phyloP scores from a whole-genome alignment of 805 yeast species.

The Crinitomyces ghanaensis region DNA sequence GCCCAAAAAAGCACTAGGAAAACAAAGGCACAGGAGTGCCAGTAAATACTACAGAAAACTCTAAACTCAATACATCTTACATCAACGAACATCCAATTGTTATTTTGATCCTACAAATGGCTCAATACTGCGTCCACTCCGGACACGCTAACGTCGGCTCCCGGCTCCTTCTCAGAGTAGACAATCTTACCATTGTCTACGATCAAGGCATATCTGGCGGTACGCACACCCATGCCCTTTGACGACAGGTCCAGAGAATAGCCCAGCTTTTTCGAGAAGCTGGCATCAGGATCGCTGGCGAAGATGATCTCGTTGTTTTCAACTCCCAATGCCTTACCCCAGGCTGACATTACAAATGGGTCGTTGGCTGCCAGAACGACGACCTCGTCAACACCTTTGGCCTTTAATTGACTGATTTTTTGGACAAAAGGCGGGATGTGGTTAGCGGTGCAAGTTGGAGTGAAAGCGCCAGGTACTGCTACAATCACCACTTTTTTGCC shows the following conservation, averaged over 20 bases:
- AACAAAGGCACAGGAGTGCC: too few relatives aligned
- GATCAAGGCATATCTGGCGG: constrained; percentile 62
- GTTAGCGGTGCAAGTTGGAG: constrained; percentile 65
- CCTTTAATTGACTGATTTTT: constrained; percentile 38
- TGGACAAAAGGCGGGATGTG: constrained; percentile 61
- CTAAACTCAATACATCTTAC: too few relatives aligned
- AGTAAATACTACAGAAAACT: too few relatives aligned
- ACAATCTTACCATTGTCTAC: constrained; percentile 46
- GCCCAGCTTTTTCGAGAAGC: constrained; percentile 50
- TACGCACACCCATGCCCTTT: constrained; percentile 45
- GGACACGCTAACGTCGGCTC: constrained; percentile 33
- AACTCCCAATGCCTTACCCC: constrained; percentile 43
- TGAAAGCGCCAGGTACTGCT: constrained; percentile 79
- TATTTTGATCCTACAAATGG: too few relatives aligned
- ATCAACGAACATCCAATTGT: too few relatives aligned
- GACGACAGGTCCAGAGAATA: constrained; percentile 43
- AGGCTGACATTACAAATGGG: constrained; percentile 59
- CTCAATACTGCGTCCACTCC: constrained; percentile 35
- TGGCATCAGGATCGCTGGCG: constrained; percentile 55
- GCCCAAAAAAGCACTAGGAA: too few relatives aligned
- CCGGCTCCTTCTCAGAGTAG: constrained; percentile 40
- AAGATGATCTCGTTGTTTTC: constrained; percentile 35
- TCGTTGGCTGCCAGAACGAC: constrained; percentile 58
- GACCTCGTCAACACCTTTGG: constrained; percentile 52
- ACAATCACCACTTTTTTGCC: constrained; percentile 54